Evolutionary conservation across 345 rosid genomes (phyloP), one percentile per base, ranked within the genome.

Genomic region (Luvunga scandens): DNA sequence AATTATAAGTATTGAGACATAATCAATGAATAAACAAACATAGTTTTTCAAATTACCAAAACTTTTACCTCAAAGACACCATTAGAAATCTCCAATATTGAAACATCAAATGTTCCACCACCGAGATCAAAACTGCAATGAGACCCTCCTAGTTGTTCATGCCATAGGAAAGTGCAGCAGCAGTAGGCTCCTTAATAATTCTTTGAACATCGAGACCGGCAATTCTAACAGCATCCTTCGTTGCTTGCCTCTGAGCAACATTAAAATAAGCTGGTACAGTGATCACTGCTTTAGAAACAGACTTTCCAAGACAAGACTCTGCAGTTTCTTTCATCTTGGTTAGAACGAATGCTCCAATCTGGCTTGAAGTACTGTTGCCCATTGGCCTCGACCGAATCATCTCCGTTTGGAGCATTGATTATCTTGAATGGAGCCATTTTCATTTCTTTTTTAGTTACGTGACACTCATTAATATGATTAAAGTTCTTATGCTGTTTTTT

Each of bases 271-370:
- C 98, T 3, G 98, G 98, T 27, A 94, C 98, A 3, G 98, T 94
- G 65, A 94, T 77, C 33, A 94, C 98, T 50, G 98, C 97, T 39
- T 92, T 91, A 9, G 88, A 70, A 2, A 94, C 87, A 0, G 91
- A 72, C 83, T 89, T 94, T 9, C 97, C 97, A 39, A 92, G 87
- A 76, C 90, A 94, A 22, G 94, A 87, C 78, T 94, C 97, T 0
- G 98, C 98, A 25, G 97, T 92, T 86, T 94, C 98, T 69, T 89
- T 94, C 97, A 94, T 93, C 85, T 94, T 93, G 34, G 95, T 89
- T 65, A 94, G 80, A 75, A 94, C 77, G 70, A 91, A 92, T 2
- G 98, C 98, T 24, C 97, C 97, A 75, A 89, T 81, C 70, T 94
- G 97, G 65, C 97, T 94, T 36, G 80, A 97, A 94, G 71, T 92